These are phyloP conservation scores for Trichoderma simmonsii DNA, from an alignment of 2,329 filamentous ascomycete genomes.

Conservation along the genomic window DNA sequence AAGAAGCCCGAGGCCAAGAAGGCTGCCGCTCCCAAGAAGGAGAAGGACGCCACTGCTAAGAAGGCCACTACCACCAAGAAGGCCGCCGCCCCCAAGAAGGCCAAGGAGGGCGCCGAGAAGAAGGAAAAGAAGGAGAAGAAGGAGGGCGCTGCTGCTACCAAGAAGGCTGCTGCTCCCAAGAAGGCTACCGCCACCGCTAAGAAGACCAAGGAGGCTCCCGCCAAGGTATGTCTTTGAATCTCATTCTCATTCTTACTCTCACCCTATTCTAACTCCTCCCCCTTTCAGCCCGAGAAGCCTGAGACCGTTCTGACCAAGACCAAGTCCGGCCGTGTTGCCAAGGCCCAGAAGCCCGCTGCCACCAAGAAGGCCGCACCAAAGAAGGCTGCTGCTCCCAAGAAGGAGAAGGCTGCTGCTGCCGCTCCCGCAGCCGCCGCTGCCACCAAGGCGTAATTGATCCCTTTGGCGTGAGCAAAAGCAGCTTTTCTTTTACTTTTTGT, in stretches of 20 bases:
- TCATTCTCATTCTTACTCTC: neutral
- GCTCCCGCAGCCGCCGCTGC: slow-evolving; percentile 21
- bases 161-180: slow-evolving; percentile 41
- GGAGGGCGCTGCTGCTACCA: slow-evolving; percentile 45
- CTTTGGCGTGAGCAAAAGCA: neutral
- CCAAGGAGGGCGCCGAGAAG: slow-evolving; percentile 25
- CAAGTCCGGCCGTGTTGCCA: slow-evolving; percentile 81
- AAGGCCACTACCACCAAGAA: slow-evolving; percentile 35
- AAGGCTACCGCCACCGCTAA: slow-evolving; percentile 28
- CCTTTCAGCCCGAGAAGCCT: slow-evolving; percentile 55
- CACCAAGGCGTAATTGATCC: slow-evolving; percentile 36
- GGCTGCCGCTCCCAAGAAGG: slow-evolving; percentile 33
- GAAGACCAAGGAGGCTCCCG: slow-evolving; percentile 36
- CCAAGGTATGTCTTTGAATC: slow-evolving; percentile 23
- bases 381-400: slow-evolving; percentile 49
- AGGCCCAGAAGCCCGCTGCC: slow-evolving; percentile 52
- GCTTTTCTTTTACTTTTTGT: slow-evolving; percentile 22
- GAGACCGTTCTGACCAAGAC: slow-evolving; percentile 70
- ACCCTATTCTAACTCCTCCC: slow-evolving; percentile 25
- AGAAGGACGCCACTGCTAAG: slow-evolving; percentile 35
- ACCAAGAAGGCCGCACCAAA: slow-evolving; percentile 46
- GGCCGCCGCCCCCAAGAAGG: slow-evolving; percentile 31
- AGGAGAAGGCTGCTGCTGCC: slow-evolving; percentile 37
- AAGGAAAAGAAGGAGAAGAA: slow-evolving; percentile 36
- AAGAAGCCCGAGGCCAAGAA: slow-evolving; percentile 53